A percentile compares a stretch with the other conserved stretches of the same genome.
phyloP scores from a whole-genome alignment of 257 asterid genomes.

The Penstemon eatonii region DNA sequence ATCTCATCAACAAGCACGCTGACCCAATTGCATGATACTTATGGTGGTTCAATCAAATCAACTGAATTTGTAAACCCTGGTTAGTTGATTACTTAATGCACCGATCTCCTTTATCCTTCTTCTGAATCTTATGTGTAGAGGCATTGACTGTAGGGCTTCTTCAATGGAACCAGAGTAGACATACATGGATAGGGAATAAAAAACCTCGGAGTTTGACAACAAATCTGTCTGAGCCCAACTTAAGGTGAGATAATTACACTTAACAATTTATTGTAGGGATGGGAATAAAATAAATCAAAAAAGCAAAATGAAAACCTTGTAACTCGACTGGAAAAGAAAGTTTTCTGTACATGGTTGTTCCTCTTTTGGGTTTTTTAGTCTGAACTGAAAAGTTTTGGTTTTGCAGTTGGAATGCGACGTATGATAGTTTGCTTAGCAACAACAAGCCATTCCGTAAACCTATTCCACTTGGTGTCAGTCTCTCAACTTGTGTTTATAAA shows the following conservation, averaged over 20 bases:
- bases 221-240: slow-evolving; percentile 56
- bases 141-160: slow-evolving; percentile 53
- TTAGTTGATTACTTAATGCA: slow-evolving; percentile 31
- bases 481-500: not conserved
- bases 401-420: slow-evolving; percentile 90
- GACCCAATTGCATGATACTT: slow-evolving; percentile 52
- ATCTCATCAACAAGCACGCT: slow-evolving; percentile 59
- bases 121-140: slow-evolving; percentile 20
- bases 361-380: not conserved
- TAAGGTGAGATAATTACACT: slow-evolving; percentile 48
- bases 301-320: too few species aligned
- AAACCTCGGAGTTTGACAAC: slow-evolving; percentile 36
- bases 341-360: not conserved
- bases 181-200: slow-evolving; percentile 68
- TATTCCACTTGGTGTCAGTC: slow-evolving; percentile 77
- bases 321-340: not conserved
- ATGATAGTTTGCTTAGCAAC: slow-evolving; percentile 75
- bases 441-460: slow-evolving; percentile 77
- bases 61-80: slow-evolving; percentile 81
- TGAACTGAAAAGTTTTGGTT: slow-evolving; percentile 31
- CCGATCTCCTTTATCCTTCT: not conserved
- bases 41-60: slow-evolving; percentile 46
- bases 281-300: too few species aligned
- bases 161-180: slow-evolving; percentile 75
- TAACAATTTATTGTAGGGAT: not conserved